phyloP scores from a whole-genome alignment of 768 basidiomycete genomes.

The Psilocybe cyanescens region DNA sequence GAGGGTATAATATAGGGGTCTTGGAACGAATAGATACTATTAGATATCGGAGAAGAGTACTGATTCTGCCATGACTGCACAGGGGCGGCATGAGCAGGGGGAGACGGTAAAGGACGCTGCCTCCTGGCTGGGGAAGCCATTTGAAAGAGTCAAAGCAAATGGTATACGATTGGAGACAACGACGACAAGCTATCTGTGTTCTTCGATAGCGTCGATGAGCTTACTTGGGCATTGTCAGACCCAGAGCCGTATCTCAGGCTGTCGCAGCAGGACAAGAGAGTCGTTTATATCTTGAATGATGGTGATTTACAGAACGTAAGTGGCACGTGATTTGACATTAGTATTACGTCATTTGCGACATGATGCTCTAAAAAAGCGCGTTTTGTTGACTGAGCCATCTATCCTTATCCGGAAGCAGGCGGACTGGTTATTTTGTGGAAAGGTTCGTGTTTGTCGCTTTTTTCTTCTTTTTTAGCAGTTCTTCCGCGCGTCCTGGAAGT shows the following conservation, averaged over 20 bases:
- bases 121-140: conserved; percentile 20
- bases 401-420: conserved; percentile 3
- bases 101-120: conserved; percentile 32
- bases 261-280: conserved; percentile 9
- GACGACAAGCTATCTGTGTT: conserved; percentile 1
- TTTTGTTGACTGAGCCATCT: neutral
- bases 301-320: neutral
- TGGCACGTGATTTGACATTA: neutral
- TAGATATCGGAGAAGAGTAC: conserved; percentile 25
- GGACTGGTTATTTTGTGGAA: conserved; percentile 6
- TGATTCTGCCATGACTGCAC: conserved; percentile 32
- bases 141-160: conserved; percentile 3
- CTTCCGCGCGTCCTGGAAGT: conserved; percentile 3
- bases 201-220: conserved; percentile 2
- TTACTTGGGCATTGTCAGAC: conserved; percentile 21
- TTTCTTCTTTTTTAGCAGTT: conserved; percentile 6
- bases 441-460: conserved; percentile 4
- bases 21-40: conserved; percentile 31
- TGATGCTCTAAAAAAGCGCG: neutral
- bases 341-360: conserved; percentile 3
- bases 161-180: neutral
- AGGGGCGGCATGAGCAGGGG: conserved; percentile 26
- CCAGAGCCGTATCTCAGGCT: conserved; percentile 2
- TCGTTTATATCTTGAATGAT: conserved; percentile 2
- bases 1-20: conserved; percentile 43